Evolutionary conservation across 2,329 filamentous ascomycete genomes (phyloP).

Genomic region (Clonostachys solani): DNA sequence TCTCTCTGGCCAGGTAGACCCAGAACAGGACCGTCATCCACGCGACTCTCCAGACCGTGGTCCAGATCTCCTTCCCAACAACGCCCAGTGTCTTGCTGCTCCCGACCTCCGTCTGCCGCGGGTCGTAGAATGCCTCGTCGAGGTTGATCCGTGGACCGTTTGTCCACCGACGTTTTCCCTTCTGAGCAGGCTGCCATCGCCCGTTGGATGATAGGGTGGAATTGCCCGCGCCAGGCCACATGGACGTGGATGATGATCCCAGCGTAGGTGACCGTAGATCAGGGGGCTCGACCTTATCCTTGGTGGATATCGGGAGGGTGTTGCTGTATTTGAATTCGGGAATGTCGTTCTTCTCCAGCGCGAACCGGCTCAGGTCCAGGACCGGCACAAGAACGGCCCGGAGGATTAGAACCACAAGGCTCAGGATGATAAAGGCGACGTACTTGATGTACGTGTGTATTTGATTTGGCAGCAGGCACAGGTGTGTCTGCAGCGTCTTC

Average conservation of each 20-base stretch:
- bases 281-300: constrained; percentile 46
- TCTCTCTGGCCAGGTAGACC: constrained; percentile 61
- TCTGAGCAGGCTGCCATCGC: constrained; percentile 10
- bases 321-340: constrained; percentile 13
- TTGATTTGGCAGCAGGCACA: constrained; percentile 89
- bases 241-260: constrained; percentile 21
- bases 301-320: constrained; percentile 41
- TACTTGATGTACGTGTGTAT: constrained; percentile 81
- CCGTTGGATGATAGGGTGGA: constrained; percentile 25
- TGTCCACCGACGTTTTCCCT: constrained; percentile 14
- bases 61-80: constrained; percentile 56
- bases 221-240: constrained; percentile 24
- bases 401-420: constrained; percentile 42
- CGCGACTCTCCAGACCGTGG: constrained; percentile 56
- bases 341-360: constrained; percentile 34
- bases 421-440: constrained; percentile 53
- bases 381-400: constrained; percentile 54
- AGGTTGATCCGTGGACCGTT: constrained; percentile 49
- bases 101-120: constrained; percentile 18
- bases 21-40: constrained; percentile 63
- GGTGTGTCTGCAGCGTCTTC: constrained; percentile 76
- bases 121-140: constrained; percentile 41
- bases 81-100: constrained; percentile 30
- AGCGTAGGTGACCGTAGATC: constrained; percentile 7
- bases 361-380: constrained; percentile 48